Evolutionary conservation across 192 early-diverging fungal species (phyloP).

Genomic region (Coemansia nantahalensis): DNA sequence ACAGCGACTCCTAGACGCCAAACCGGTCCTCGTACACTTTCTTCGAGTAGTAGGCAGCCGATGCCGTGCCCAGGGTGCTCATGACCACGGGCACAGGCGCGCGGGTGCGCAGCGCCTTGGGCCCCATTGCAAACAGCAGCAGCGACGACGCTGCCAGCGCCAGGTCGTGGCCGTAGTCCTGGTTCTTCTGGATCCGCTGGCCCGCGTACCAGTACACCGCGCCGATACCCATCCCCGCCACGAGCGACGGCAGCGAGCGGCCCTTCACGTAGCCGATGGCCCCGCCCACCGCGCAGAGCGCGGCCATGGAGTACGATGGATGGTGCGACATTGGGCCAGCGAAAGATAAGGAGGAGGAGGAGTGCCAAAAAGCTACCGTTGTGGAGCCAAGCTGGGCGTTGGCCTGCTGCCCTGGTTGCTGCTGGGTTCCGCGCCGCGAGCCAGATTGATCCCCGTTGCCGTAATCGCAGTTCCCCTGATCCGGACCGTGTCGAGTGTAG

Average conservation of each 20-base stretch:
- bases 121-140: slow-evolving; percentile 43
- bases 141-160: slow-evolving; percentile 39
- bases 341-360: background rate
- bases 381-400: too few species aligned
- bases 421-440: too few species aligned
- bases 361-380: too few species aligned
- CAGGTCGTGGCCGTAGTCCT: slow-evolving; percentile 39
- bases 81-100: slow-evolving; percentile 37
- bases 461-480: too few species aligned
- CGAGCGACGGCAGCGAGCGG: slow-evolving; percentile 40
- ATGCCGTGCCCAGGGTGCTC: slow-evolving; percentile 34
- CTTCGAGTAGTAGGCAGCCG: slow-evolving; percentile 39
- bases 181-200: slow-evolving; percentile 34
- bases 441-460: too few species aligned
- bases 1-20: slow-evolving; percentile 34
- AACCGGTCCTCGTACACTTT: slow-evolving; percentile 45
- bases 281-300: slow-evolving; percentile 42
- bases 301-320: slow-evolving; percentile 46
- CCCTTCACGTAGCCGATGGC: slow-evolving; percentile 48
- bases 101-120: slow-evolving; percentile 42
- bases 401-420: too few species aligned
- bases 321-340: slow-evolving; percentile 34
- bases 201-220: slow-evolving; percentile 38
- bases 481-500: too few species aligned
- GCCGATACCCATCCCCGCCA: slow-evolving; percentile 42